Evolutionary conservation across 2,329 filamentous ascomycete species (phyloP), one percentile per base, ranked within the genome.

Genomic region (Fusarium sp.): DNA sequence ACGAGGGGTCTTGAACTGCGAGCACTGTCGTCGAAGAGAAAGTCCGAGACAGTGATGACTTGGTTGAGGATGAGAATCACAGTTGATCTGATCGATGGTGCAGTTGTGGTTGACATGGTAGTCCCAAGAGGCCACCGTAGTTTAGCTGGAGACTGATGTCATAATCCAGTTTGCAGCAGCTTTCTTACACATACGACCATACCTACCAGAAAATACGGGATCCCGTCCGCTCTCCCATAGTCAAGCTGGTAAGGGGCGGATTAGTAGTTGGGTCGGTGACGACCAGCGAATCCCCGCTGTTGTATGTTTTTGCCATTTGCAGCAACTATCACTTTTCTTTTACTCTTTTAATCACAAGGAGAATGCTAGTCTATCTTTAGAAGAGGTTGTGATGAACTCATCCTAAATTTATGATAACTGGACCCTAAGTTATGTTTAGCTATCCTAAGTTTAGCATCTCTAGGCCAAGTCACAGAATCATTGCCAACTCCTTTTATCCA

Each of bases 91-190:
- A 46, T 46, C 12, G 9, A 16, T 46, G 27, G 44, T 8, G 44
- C 4, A 46, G 19, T 11, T n/a, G 14, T n/a, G 27, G 19, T n/a
- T 29, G 19, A 11, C 9, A 46, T 3, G 16, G 4, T 3, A 16
- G 44, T 6, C 9, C 3, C 5, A 4, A 23, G 21, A 4, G 8
- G 21, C 4, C 11, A 3, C 14, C 1, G 15, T 18, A 14, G 16
- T 33, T 49, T 3, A 19, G 16, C 3, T 0, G 7, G 2, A 33
- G 11, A 3, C 4, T 0, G n/a, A 8, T 8, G 0, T 0, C 4
- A 51, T 35, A 9, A 23, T 2, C n/a, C 31, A 21, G n/a, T 7
- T 33, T 21, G 31, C 31, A 16, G 12, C n/a, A 2, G 4, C 9
- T 2, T 2, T 7, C 29, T 21, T 12, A n/a, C 14, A 54, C 35